Evolutionary conservation across 1,284 basidiomycete species (phyloP).

Genomic region (Tremellales sp.): DNA sequence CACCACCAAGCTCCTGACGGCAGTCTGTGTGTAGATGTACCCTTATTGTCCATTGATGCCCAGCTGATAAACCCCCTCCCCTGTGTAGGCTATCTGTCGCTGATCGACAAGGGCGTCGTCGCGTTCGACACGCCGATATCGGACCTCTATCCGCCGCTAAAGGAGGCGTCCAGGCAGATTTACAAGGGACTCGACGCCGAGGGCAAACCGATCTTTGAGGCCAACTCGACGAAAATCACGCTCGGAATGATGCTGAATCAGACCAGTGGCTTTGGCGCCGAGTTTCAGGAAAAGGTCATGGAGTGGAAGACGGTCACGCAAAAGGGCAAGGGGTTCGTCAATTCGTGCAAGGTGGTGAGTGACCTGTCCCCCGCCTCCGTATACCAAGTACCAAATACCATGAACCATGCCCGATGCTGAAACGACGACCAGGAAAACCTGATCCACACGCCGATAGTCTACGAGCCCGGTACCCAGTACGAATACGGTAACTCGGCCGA

Average conservation of each 20-base stretch:
- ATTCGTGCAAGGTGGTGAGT: slow-evolving; percentile 35
- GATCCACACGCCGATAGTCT: slow-evolving; percentile 29
- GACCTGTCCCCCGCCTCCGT: not conserved
- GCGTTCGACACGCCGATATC: slow-evolving; percentile 25
- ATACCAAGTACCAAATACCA: not conserved
- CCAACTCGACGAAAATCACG: slow-evolving; percentile 17
- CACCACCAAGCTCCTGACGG: slow-evolving; percentile 36
- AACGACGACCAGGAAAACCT: slow-evolving; percentile 33
- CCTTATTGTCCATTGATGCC: not conserved
- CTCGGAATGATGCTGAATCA: slow-evolving; percentile 32
- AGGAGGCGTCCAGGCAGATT: slow-evolving; percentile 14
- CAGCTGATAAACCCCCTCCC: not conserved
- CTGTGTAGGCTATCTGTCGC: slow-evolving; percentile 27
- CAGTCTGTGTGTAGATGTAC: slow-evolving; percentile 17
- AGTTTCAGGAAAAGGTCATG: slow-evolving; percentile 26
- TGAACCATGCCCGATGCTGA: not conserved
- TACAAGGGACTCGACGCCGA: slow-evolving; percentile 15
- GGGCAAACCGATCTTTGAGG: slow-evolving; percentile 15
- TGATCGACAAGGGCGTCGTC: slow-evolving; percentile 30
- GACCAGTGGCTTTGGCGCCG: slow-evolving; percentile 35
- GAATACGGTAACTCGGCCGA: slow-evolving; percentile 38
- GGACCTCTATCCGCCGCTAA: slow-evolving; percentile 17
- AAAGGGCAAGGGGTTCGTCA: slow-evolving; percentile 30
- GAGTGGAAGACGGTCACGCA: slow-evolving; percentile 23
- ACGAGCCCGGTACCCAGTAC: slow-evolving; percentile 23